phyloP scores from a whole-genome alignment of 1,139 yeast species.

The Pichia sp. region DNA sequence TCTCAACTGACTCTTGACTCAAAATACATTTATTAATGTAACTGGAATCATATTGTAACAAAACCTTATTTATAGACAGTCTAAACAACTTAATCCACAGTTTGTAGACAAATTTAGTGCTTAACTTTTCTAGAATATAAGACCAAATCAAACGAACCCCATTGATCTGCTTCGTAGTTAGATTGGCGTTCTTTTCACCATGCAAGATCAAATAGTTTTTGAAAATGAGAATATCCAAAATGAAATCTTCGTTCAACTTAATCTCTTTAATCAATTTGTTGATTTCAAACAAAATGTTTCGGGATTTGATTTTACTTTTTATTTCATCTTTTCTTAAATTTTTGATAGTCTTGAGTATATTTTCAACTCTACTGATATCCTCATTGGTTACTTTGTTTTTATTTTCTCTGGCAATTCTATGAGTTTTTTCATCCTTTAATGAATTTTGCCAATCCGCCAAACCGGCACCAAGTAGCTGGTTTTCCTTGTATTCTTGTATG shows the following conservation, averaged over 20 bases:
- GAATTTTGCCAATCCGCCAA: constrained; percentile 18
- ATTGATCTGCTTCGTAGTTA: constrained; percentile 18
- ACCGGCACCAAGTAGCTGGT: neutral
- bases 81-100: constrained; percentile 12
- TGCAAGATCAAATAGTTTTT: constrained; percentile 20
- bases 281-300: neutral
- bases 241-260: constrained; percentile 31
- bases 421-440: constrained; percentile 23
- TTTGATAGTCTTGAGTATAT: constrained; percentile 28
- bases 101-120: constrained; percentile 12
- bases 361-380: constrained; percentile 6
- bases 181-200: constrained; percentile 10
- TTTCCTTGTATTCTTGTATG: constrained; percentile 14
- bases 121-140: constrained; percentile 25
- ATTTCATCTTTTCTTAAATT: constrained; percentile 35
- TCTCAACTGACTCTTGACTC: constrained; percentile 1
- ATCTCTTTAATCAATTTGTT: constrained; percentile 26
- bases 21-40: constrained; percentile 2
- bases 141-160: constrained; percentile 25
- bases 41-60: constrained; percentile 3
- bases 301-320: neutral
- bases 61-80: constrained; percentile 7
- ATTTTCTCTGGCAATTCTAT: constrained; percentile 19
- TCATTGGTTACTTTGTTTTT: neutral
- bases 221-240: constrained; percentile 14